These are phyloP conservation scores for Populus deltoides DNA, from an alignment of 345 rosid species.

Conservation along the genomic window DNA sequence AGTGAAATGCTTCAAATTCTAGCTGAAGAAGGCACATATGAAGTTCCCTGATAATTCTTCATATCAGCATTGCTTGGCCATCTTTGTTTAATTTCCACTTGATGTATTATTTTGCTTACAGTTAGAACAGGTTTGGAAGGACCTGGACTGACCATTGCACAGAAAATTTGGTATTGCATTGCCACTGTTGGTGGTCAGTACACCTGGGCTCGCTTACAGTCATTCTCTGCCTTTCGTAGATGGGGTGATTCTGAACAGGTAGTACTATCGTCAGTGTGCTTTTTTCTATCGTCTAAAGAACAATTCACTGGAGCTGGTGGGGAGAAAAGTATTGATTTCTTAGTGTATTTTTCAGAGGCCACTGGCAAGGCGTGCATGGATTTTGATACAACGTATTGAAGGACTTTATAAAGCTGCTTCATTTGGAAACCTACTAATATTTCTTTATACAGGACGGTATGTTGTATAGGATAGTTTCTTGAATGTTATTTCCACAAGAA, in stretches of 20 bases:
- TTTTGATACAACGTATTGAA: slow-evolving; percentile 67
- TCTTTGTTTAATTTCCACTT: neutral
- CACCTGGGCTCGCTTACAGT: slow-evolving; percentile 81
- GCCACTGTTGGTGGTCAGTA: slow-evolving; percentile 96
- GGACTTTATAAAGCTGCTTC: slow-evolving; percentile 90
- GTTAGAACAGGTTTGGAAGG: slow-evolving; percentile 96
- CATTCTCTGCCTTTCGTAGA: slow-evolving; percentile 93
- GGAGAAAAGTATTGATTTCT: neutral
- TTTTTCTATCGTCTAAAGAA: neutral
- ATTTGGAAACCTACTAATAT: slow-evolving; percentile 77
- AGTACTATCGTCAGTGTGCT: neutral
- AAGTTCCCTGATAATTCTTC: neutral
- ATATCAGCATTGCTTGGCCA: neutral
- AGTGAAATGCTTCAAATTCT: neutral
- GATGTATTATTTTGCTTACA: slow-evolving; percentile 27
- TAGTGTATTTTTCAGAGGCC: slow-evolving; percentile 60
- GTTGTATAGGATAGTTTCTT: neutral
- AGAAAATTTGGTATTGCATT: slow-evolving; percentile 86
- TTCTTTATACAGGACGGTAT: slow-evolving; percentile 92
- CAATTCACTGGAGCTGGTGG: neutral
- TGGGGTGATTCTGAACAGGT: slow-evolving; percentile 99
- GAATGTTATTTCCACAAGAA: slow-evolving; percentile 2
- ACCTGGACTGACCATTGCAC: slow-evolving; percentile 79
- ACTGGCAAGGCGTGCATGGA: slow-evolving; percentile 75
- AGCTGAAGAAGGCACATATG: neutral